Percentiles rank a stretch among this genome's conserved stretches.
These are phyloP conservation scores for Colletotrichum incanum DNA, from an alignment of 2,329 filamentous ascomycete species.

Conservation along the genomic window DNA sequence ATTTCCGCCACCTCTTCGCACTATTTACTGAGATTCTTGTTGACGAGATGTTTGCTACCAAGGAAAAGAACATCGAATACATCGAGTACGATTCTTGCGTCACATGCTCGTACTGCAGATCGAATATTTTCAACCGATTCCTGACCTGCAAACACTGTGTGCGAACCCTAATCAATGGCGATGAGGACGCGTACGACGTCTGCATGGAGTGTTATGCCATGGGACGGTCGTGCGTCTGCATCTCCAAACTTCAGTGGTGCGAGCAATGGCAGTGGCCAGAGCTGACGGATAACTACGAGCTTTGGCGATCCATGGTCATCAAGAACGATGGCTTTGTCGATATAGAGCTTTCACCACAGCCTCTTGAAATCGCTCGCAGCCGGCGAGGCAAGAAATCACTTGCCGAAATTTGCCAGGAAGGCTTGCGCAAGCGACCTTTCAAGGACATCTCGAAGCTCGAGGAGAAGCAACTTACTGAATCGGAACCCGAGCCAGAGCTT, in stretches of 20 bases:
- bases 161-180: conserved; percentile 74
- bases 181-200: conserved; percentile 91
- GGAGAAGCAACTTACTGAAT: conserved; percentile 63
- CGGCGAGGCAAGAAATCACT: conserved; percentile 82
- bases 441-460: conserved; percentile 81
- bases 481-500: conserved; percentile 63
- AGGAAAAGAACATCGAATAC: conserved; percentile 81
- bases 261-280: conserved; percentile 93
- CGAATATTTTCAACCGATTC: conserved; percentile 98
- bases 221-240: conserved; percentile 92
- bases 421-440: conserved; percentile 84
- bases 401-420: conserved; percentile 94
- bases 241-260: conserved; percentile 89
- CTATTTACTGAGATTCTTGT: conserved; percentile 86
- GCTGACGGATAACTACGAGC: conserved; percentile 83
- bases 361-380: conserved; percentile 79
- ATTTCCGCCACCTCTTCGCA: conserved; percentile 85
- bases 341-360: conserved; percentile 76
- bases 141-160: conserved; percentile 91
- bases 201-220: conserved; percentile 99
- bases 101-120: conserved; percentile 94
- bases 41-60: conserved; percentile 86
- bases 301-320: conserved; percentile 86
- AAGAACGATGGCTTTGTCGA: conserved; percentile 79
- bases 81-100: conserved; percentile 91